Evolutionary conservation across 306 rosid genomes (phyloP).

Genomic region (Acmispon strigosus): DNA sequence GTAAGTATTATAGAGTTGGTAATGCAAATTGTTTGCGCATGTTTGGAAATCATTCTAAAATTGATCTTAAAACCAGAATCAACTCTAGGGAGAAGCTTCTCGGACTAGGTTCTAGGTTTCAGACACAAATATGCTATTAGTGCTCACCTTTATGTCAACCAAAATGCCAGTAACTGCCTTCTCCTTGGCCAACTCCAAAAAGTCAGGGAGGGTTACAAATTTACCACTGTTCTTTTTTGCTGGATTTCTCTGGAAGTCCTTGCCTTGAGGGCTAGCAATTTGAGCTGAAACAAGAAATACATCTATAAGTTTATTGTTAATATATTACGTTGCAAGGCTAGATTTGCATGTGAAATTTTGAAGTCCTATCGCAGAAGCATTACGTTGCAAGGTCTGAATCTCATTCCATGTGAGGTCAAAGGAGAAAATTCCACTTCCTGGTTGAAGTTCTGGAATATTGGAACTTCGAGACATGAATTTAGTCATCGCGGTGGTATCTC

Average conservation of each 20-base stretch:
- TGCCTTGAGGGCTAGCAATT: slow-evolving; percentile 27
- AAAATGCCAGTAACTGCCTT: slow-evolving; percentile 54
- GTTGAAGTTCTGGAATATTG: slow-evolving; percentile 48
- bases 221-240: slow-evolving; percentile 51
- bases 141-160: slow-evolving; percentile 50
- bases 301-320: not conserved
- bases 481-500: slow-evolving; percentile 36
- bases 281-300: slow-evolving; percentile 46
- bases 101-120: no score
- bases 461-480: slow-evolving; percentile 40
- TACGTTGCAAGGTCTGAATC: slow-evolving; percentile 60
- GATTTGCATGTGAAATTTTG: not conserved
- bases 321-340: not conserved
- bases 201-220: slow-evolving; percentile 42
- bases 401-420: slow-evolving; percentile 64
- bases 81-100: not conserved
- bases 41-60: no score
- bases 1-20: no score
- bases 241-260: slow-evolving; percentile 49
- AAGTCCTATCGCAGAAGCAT: not conserved
- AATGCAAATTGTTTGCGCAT: no score
- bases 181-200: slow-evolving; percentile 64
- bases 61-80: no score
- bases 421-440: slow-evolving; percentile 54
- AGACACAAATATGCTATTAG: not conserved